phyloP scores from a whole-genome alignment of 805 yeast species.

The Wickerhamiella nectarea region DNA sequence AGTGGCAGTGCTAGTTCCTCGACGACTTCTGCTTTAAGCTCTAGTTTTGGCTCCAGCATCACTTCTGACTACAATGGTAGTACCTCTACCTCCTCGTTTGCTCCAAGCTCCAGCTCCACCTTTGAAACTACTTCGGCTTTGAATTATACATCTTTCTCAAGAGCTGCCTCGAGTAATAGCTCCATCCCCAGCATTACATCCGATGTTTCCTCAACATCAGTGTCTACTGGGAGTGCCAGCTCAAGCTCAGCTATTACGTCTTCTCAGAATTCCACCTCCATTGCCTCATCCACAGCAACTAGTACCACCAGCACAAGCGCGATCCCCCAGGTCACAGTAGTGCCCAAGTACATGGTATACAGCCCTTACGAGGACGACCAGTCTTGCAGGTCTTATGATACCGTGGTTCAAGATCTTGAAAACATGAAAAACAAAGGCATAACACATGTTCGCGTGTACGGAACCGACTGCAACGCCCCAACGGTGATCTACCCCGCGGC shows the following conservation, averaged over 20 bases:
- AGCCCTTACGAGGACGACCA: slow-evolving; percentile 57
- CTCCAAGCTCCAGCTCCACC: too few relatives aligned
- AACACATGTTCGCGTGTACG: slow-evolving; percentile 58
- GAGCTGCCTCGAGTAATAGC: too few relatives aligned
- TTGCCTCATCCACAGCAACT: slow-evolving; percentile 19
- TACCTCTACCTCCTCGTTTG: too few relatives aligned
- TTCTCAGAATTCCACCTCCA: slow-evolving; percentile 11
- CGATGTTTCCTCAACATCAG: not conserved
- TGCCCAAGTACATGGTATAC: slow-evolving; percentile 26
- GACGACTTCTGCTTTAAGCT: too few relatives aligned
- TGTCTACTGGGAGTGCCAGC: too few relatives aligned
- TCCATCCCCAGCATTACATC: not conserved
- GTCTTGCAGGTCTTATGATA: slow-evolving; percentile 45
- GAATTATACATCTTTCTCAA: not conserved
- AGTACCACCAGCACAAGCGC: slow-evolving; percentile 20
- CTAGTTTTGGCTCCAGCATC: too few relatives aligned
- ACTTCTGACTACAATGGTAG: too few relatives aligned
- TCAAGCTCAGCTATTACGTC: not conserved
- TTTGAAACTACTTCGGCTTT: not conserved
- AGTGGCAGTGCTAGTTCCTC: too few relatives aligned
- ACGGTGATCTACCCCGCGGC: slow-evolving; percentile 52
- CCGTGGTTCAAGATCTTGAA: slow-evolving; percentile 46
- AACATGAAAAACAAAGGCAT: slow-evolving; percentile 50
- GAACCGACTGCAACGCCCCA: slow-evolving; percentile 70
- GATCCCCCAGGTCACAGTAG: slow-evolving; percentile 15